Evolutionary conservation across 1,284 basidiomycete genomes (phyloP).

Genomic region (Ceratobasidium theobromae): DNA sequence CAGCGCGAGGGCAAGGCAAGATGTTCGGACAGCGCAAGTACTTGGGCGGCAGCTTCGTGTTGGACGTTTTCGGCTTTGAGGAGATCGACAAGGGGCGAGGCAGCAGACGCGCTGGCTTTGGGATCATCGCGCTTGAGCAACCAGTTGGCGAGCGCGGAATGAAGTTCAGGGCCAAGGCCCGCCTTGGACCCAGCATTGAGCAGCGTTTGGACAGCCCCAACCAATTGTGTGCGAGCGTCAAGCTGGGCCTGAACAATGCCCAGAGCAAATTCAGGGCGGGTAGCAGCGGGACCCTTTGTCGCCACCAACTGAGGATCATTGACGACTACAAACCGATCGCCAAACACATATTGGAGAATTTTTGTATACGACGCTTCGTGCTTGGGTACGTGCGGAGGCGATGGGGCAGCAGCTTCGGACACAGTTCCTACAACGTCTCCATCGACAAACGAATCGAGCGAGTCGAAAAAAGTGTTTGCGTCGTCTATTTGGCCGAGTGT

Average conservation of each 20-base stretch:
- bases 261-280: constrained; percentile 90
- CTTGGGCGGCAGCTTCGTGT: constrained; percentile 53
- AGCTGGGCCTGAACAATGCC: constrained; percentile 85
- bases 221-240: constrained; percentile 66
- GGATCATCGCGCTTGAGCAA: constrained; percentile 51
- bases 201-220: constrained; percentile 60
- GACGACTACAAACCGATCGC: constrained; percentile 78
- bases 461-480: constrained; percentile 42
- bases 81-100: constrained; percentile 1
- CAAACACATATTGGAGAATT: constrained; percentile 82
- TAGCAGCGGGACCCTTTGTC: constrained; percentile 70
- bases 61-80: constrained; percentile 38
- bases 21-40: constrained; percentile 61
- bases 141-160: constrained; percentile 74
- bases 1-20: constrained; percentile 76
- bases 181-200: constrained; percentile 54
- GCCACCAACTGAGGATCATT: constrained; percentile 78
- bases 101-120: constrained; percentile 31
- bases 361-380: constrained; percentile 92
- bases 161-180: constrained; percentile 53
- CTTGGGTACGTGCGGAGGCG: constrained; percentile 67
- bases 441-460: constrained; percentile 36
- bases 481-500: constrained; percentile 55
- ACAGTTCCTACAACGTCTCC: constrained; percentile 43
- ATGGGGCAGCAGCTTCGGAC: constrained; percentile 26